These are phyloP conservation scores for Gossypium aridum DNA, from an alignment of 441 rosid species.

Conservation along the genomic window DNA sequence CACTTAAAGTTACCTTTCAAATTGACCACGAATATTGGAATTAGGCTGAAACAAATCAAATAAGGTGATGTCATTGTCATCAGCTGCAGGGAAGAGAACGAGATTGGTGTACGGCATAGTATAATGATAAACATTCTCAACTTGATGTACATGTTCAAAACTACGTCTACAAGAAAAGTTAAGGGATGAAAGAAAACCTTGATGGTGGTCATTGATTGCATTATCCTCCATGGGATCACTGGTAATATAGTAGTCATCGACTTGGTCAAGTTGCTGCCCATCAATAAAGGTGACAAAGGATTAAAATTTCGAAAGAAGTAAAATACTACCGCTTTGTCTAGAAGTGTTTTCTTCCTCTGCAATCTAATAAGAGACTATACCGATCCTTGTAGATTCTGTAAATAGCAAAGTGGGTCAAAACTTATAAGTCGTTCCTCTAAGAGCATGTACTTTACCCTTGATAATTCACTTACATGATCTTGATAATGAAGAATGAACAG, in stretches of 20 bases:
- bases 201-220: constrained; percentile 45
- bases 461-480: background rate
- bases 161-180: constrained; percentile 1
- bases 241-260: constrained; percentile 39
- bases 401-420: background rate
- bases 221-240: constrained; percentile 36
- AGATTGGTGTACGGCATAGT: background rate
- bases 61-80: constrained; percentile 69
- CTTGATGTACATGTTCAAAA: background rate
- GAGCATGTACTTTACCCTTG: background rate
- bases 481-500: background rate
- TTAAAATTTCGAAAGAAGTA: background rate
- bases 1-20: constrained; percentile 53
- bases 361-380: background rate
- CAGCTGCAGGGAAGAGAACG: constrained; percentile 37
- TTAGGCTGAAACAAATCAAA: constrained; percentile 46
- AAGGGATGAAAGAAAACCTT: constrained; percentile 42
- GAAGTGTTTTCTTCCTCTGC: background rate
- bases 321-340: background rate
- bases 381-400: background rate
- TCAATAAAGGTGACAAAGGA: constrained; percentile 10
- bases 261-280: constrained; percentile 63
- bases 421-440: background rate
- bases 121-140: background rate
- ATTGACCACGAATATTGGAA: constrained; percentile 42